Conservation (phyloP, 2,329 filamentous ascomycete species). For the Emergomyces pasteurianus region DNA sequence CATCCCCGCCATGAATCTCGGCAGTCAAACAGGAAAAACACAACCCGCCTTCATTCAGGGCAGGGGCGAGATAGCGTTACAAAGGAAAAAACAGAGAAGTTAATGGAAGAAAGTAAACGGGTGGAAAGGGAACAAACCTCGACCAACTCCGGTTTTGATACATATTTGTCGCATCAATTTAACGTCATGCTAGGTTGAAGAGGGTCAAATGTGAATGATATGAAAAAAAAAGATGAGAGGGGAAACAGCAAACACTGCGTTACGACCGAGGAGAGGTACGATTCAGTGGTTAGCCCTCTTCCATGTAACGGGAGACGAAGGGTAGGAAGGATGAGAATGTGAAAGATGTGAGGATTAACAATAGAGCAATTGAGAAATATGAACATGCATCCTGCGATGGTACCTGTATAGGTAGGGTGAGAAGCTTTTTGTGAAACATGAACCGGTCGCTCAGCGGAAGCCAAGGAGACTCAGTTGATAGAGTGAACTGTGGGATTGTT, state of each 20-base stretch:
- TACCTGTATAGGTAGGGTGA: neutral
- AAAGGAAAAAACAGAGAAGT: neutral
- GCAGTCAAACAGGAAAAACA: neutral
- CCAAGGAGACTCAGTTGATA: neutral
- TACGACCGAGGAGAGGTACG: neutral
- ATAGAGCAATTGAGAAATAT: neutral
- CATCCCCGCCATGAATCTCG: neutral
- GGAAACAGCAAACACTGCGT: neutral
- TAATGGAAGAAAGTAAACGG: neutral
- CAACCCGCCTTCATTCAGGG: neutral
- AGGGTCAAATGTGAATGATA: neutral
- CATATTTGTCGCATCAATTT: neutral
- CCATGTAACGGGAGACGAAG: neutral
- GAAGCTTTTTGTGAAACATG: neutral
- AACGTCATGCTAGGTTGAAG: neutral
- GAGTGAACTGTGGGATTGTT: neutral
- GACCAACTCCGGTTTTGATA: neutral
- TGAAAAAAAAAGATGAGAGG: neutral
- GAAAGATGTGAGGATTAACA: neutral
- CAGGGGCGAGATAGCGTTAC: neutral
- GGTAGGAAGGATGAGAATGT: neutral
- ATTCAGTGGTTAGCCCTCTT: neutral
- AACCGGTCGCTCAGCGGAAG: neutral
- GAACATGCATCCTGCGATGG: neutral
- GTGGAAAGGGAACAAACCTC: neutral